These are phyloP conservation scores for Leccinum variicolor DNA, from an alignment of 768 basidiomycete genomes.

Conservation along the genomic window DNA sequence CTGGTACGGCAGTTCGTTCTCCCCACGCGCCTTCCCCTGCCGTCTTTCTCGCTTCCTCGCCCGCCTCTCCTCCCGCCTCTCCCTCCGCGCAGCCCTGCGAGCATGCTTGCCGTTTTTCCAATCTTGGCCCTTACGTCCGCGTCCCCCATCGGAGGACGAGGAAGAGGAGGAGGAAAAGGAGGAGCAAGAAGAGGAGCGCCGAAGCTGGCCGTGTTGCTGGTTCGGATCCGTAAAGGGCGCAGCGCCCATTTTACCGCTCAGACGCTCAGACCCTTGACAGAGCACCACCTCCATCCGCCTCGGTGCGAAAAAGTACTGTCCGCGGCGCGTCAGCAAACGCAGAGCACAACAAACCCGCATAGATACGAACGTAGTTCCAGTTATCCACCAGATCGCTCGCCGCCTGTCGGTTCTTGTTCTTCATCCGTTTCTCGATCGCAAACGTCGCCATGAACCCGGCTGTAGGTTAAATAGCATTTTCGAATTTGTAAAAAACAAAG, in stretches of 20 bases:
- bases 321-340: not conserved
- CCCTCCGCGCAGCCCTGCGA: constrained; percentile 3
- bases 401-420: constrained; percentile 35
- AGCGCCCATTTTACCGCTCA: constrained; percentile 24
- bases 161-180: not conserved
- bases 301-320: constrained; percentile 47
- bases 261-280: constrained; percentile 27
- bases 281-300: constrained; percentile 43
- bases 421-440: constrained; percentile 25
- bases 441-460: constrained; percentile 18
- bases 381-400: constrained; percentile 41
- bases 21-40: constrained; percentile 14
- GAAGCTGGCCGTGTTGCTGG: constrained; percentile 14
- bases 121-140: not conserved
- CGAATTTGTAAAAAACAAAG: not conserved
- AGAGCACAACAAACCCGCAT: not conserved
- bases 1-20: constrained; percentile 19
- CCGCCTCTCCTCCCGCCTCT: constrained; percentile 15
- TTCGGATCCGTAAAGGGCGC: constrained; percentile 20
- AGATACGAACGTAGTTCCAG: constrained; percentile 47
- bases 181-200: not conserved
- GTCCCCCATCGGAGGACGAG: not conserved
- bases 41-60: constrained; percentile 12
- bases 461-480: not conserved
- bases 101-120: not conserved